A percentile compares a stretch with the other conserved stretches of the same genome.
These are phyloP conservation scores for Dactylis glomerata DNA, from an alignment of 176 grass and related monocot genomes.

Conservation along the genomic window DNA sequence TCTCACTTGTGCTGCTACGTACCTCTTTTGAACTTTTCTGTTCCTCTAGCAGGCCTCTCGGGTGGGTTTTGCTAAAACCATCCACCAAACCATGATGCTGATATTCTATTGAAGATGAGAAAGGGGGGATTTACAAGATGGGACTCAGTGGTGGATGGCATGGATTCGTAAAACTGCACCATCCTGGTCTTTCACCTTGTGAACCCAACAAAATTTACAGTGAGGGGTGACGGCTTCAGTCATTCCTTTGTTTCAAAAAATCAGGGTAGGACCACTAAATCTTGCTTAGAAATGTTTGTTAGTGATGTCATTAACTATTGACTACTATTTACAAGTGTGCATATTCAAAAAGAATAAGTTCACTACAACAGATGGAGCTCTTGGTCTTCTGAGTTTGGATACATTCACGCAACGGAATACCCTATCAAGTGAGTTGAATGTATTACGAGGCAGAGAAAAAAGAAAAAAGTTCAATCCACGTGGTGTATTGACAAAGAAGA, in stretches of 20 bases:
- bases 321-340: slow-evolving; percentile 4
- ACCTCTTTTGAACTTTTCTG: too few relatives aligned
- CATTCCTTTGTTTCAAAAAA: not conserved
- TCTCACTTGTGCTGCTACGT: too few relatives aligned
- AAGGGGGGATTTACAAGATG: slow-evolving; percentile 1
- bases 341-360: slow-evolving; percentile 31
- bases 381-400: too few relatives aligned
- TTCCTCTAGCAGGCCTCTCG: slow-evolving; percentile 2
- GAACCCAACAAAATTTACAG: slow-evolving; percentile 29
- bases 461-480: too few relatives aligned
- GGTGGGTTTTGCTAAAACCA: slow-evolving; percentile 14
- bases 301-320: too few relatives aligned
- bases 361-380: slow-evolving; percentile 25
- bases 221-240: slow-evolving; percentile 6
- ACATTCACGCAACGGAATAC: too few relatives aligned
- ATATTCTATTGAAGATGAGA: slow-evolving; percentile 30
- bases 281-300: too few relatives aligned
- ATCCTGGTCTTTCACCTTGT: too few relatives aligned
- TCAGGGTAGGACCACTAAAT: not conserved
- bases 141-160: slow-evolving; percentile 44
- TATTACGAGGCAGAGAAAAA: too few relatives aligned
- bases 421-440: slow-evolving; percentile 11
- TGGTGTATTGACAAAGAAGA: not conserved
- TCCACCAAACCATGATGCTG: slow-evolving; percentile 16
- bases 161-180: slow-evolving; percentile 24